phyloP scores from a whole-genome alignment of 495 filamentous ascomycete genomes.

The Tetracladium marchalianum region DNA sequence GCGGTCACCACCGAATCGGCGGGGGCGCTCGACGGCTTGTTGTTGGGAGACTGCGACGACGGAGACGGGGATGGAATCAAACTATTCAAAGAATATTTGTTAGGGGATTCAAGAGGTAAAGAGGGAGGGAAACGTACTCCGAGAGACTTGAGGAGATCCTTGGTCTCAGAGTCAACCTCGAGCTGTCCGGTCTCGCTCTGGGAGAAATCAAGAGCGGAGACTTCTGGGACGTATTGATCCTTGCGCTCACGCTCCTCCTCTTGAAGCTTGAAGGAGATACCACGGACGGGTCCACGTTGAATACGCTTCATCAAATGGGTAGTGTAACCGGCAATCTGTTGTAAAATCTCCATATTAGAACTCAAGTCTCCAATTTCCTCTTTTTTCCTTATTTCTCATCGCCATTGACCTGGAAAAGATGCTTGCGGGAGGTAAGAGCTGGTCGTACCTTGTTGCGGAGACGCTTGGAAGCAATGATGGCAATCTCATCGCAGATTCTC shows the following conservation, averaged over 20 bases:
- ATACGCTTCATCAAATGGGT: slow-evolving; percentile 99
- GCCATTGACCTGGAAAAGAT: not conserved
- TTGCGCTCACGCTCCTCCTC: slow-evolving; percentile 99
- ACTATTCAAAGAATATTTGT: slow-evolving; percentile 46
- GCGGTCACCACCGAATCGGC: slow-evolving; percentile 29
- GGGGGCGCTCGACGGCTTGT: slow-evolving; percentile 70
- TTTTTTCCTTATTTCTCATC: not conserved
- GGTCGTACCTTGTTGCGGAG: slow-evolving; percentile 85
- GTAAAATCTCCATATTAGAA: slow-evolving; percentile 3
- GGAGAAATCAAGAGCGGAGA: slow-evolving; percentile 95
- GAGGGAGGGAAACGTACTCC: slow-evolving; percentile 58
- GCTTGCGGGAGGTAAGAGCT: not conserved
- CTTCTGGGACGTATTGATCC: slow-evolving; percentile 99
- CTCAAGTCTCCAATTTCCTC: not conserved
- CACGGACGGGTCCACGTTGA: slow-evolving; percentile 95
- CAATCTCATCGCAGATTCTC: slow-evolving; percentile 99
- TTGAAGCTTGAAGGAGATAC: slow-evolving; percentile 99
- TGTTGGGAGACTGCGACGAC: slow-evolving; percentile 81
- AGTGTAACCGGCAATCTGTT: slow-evolving; percentile 94
- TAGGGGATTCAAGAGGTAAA: slow-evolving; percentile 8
- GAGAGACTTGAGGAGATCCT: slow-evolving; percentile 95
- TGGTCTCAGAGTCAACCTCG: slow-evolving; percentile 93
- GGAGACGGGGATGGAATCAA: slow-evolving; percentile 94
- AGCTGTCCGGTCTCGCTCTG: slow-evolving; percentile 86
- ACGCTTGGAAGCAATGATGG: slow-evolving; percentile 96